Evolutionary conservation across 2,329 filamentous ascomycete species (phyloP).

Genomic region (Fusarium coffeatum): DNA sequence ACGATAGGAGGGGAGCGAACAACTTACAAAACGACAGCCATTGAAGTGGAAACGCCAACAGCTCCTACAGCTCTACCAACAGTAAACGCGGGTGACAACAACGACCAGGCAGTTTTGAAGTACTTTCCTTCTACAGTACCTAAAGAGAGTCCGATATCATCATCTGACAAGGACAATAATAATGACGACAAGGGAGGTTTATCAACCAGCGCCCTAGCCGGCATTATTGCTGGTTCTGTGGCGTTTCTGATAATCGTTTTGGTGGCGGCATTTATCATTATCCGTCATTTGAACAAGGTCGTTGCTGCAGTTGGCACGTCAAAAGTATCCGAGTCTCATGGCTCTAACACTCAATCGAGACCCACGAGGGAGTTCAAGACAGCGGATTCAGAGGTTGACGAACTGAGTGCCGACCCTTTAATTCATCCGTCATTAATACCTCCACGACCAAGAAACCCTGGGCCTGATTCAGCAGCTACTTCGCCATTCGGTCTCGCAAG

Average conservation of each 20-base stretch:
- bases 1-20: constrained; percentile 55
- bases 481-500: constrained; percentile 39
- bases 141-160: constrained; percentile 52
- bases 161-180: constrained; percentile 38
- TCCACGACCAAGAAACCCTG: constrained; percentile 44
- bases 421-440: constrained; percentile 55
- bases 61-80: constrained; percentile 49
- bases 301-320: constrained; percentile 55
- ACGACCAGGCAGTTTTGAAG: constrained; percentile 54
- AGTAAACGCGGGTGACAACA: constrained; percentile 37
- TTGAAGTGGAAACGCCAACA: constrained; percentile 55
- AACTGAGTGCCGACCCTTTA: constrained; percentile 57
- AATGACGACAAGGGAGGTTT: constrained; percentile 50
- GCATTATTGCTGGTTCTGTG: constrained; percentile 65
- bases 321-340: constrained; percentile 48
- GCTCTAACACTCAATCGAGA: constrained; percentile 47
- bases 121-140: constrained; percentile 58
- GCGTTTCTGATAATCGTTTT: constrained; percentile 61
- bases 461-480: constrained; percentile 32
- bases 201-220: constrained; percentile 59
- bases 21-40: constrained; percentile 55
- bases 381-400: constrained; percentile 58
- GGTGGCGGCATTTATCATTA: constrained; percentile 60
- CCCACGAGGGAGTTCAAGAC: constrained; percentile 54
- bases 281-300: constrained; percentile 62